Evolutionary conservation across 805 yeast genomes (phyloP), one percentile per base, ranked within the genome.

Genomic region (Metahyphopichia silvanorum): DNA sequence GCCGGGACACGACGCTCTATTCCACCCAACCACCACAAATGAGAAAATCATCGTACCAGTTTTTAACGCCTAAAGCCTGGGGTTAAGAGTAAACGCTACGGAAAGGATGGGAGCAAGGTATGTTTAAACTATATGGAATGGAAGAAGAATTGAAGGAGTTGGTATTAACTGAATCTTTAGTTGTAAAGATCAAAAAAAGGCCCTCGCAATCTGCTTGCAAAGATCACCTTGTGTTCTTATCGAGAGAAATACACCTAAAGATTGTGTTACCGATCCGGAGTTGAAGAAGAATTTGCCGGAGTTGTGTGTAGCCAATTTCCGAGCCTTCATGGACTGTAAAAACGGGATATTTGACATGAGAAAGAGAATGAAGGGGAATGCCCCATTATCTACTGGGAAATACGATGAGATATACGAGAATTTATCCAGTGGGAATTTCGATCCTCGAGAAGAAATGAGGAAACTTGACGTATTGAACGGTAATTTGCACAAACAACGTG

Each of bases 181-280:
- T 70, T 91, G 98, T 58, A 82, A 85, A 51, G 98, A 91, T 59
- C 94, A 91, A 54, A 77, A 89, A 51, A 87, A 77, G 47, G 96
- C 95, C n/a, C 86, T 93, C 37, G 98, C 98, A 7, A 80, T 91
- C 14, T 91, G 98, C 56, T 71, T 91, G 30, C 98, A 91, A 57
- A 76, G 97, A 51, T 88, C 97, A 4, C 98, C 98, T 11, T 91
- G 98, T 59, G 98, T 91, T 31, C 71, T 91, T 65, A 74, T 91
- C 15, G 86, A 93, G 40, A 72, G 98, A 43, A 73, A 93, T 59
- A 86, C 86, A 2, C 98, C 98, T 3, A 82, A 86, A 40, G 81
- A 87, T 37, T 91, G 98, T 53, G 59, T 89, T 14, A 82, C 84
- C 23, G 71, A 89, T 41, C 95, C 95, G 1, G 82, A 82, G 40